Conservation (phyloP, 148 eudicot genomes). For the Rhododendron griersonianum region DNA sequence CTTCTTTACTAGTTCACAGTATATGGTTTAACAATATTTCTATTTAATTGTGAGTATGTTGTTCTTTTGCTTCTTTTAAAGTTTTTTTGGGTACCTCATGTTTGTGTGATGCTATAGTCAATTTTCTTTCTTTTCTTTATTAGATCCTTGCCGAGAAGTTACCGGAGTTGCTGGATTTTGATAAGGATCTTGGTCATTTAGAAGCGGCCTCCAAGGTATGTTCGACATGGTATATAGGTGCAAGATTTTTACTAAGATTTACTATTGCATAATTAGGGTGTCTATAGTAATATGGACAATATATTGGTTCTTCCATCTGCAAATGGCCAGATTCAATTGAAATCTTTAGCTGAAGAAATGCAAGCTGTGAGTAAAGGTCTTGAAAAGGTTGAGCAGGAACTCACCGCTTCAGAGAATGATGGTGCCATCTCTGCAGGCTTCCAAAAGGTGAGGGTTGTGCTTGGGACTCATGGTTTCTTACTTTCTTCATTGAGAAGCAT, state of each 20-base stretch:
- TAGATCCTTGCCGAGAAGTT: slow-evolving; percentile 86
- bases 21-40: background rate
- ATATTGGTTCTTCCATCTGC: slow-evolving; percentile 6
- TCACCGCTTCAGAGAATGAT: slow-evolving; percentile 84
- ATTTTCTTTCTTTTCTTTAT: slow-evolving; percentile 9
- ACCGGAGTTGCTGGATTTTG: slow-evolving; percentile 90
- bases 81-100: background rate
- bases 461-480: background rate
- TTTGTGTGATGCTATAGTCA: slow-evolving; percentile 13
- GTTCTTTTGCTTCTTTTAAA: background rate
- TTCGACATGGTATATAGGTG: background rate
- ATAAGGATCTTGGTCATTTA: slow-evolving; percentile 81
- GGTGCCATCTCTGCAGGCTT: slow-evolving; percentile 86
- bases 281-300: background rate
- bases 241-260: background rate
- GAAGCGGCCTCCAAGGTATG: slow-evolving; percentile 97
- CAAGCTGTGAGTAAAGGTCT: slow-evolving; percentile 99
- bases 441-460: slow-evolving; percentile 52
- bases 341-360: slow-evolving; percentile 98
- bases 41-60: background rate
- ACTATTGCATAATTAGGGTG: background rate
- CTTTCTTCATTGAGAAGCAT: background rate
- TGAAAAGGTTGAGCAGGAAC: slow-evolving; percentile 98
- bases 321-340: slow-evolving; percentile 71
- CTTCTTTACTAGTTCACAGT: background rate